Base-by-base conservation (phyloP, 768 basidiomycete genomes). In the Neoboletus magnificus region DNA sequence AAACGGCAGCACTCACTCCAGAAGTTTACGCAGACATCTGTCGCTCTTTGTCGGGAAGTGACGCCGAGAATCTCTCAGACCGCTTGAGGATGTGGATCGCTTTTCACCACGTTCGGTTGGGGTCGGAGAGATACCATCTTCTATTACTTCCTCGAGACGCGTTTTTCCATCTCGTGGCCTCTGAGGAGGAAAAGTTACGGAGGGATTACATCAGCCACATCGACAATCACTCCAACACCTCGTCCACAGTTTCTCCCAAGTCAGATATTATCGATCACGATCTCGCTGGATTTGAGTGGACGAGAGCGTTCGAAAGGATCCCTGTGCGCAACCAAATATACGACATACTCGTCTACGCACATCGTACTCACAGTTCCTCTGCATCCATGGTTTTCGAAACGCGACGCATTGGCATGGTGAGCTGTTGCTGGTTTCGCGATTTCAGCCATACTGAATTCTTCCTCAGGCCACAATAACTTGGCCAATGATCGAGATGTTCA, bases 401-500 rank as follows among this genome's bases (percentile, higher is more conserved):
- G 37, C 75, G 79, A 50, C 76, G 78, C 50, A 76, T 84, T 16
- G 82, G 84, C 58, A 81, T 87, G 57, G 86, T 87, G 63, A 71
- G 84, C 74, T 27, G 32, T 53, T 49, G 36, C 9, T 35, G 27
- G 11, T 57, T 41, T 48, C 6, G 12, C 6, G 15, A 47, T 48
- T 50, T 33, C n/a, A 11, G n/a, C 32, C 49, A 50, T 47, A 52
- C 42, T 55, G 25, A 55, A 33, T 30, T 56, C 22, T 55, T 48
- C 39, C n/a, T n/a, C 43, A 88, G 86, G 79, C 84, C 27, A 76
- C 75, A 23, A 79, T 88, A 52, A 87, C 86, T 9, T 88, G 85
- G 85, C 83, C 86, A 4, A 88, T 88, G 83, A 77, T 82, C 6
- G 86, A 88, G 66, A 78, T 82, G 36, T 88, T 87, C 68, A 73